Evolutionary conservation across 306 rosid genomes (phyloP).

Genomic region (Vigna reflexopilosa): DNA sequence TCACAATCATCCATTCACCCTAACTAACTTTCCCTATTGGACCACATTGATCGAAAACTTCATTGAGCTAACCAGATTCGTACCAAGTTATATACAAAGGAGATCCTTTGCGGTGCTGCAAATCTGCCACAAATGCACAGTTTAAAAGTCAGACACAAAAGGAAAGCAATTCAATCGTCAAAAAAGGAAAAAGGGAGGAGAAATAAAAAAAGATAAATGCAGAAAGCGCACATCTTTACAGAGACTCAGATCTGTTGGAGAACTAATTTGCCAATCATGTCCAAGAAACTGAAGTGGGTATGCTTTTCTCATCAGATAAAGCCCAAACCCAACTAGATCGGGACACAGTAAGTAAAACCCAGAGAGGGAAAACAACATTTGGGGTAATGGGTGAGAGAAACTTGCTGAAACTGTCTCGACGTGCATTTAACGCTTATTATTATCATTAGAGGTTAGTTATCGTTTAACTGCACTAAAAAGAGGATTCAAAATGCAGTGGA

Average conservation of each 20-base stretch:
- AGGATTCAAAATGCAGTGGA: constrained; percentile 50
- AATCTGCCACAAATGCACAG: constrained; percentile 65
- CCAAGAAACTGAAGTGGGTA: constrained; percentile 49
- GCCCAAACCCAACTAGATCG: constrained; percentile 61
- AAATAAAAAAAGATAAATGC: background rate
- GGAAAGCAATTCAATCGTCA: constrained; percentile 38
- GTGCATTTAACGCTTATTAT: constrained; percentile 49
- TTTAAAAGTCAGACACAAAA: constrained; percentile 50
- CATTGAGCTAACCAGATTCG: constrained; percentile 45
- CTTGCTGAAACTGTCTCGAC: constrained; percentile 54
- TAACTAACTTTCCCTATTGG: constrained; percentile 53
- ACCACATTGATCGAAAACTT: constrained; percentile 66
- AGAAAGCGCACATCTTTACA: constrained; percentile 63
- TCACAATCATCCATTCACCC: constrained; percentile 89
- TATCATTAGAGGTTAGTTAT: constrained; percentile 52
- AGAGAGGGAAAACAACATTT: constrained; percentile 47
- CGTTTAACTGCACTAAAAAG: constrained; percentile 26
- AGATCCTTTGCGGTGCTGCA: constrained; percentile 59
- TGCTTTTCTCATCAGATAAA: constrained; percentile 45
- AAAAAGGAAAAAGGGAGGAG: constrained; percentile 32
- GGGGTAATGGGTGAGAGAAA: constrained; percentile 53
- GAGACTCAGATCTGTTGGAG: constrained; percentile 60
- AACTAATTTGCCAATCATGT: constrained; percentile 45
- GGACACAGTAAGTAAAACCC: constrained; percentile 40
- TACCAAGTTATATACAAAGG: constrained; percentile 48